These are phyloP conservation scores for Ceratopteris richardii DNA, from an alignment of 75 land plant species.

Conservation along the genomic window DNA sequence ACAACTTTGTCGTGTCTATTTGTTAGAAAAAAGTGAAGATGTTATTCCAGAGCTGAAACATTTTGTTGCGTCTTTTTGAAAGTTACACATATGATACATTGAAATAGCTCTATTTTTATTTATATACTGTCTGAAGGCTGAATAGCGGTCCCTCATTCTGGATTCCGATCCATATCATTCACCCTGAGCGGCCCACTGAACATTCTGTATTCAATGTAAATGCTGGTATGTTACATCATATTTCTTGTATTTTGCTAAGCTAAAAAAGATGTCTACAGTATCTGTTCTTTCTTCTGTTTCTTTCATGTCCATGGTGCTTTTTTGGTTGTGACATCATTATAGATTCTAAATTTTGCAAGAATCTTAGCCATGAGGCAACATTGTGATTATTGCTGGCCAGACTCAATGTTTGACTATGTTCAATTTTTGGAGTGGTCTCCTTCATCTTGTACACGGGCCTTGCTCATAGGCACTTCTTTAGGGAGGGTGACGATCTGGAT, in stretches of 20 bases:
- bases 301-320: no score
- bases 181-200: slow-evolving; percentile 98
- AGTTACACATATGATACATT: no score
- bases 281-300: background rate
- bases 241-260: no score
- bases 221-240: slow-evolving; percentile 49
- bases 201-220: slow-evolving; percentile 87
- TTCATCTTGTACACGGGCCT: slow-evolving; percentile 74
- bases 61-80: background rate
- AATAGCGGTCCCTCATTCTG: slow-evolving; percentile 73
- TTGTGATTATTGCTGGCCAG: slow-evolving; percentile 57
- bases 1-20: background rate
- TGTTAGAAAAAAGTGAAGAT: background rate
- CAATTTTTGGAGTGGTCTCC: slow-evolving; percentile 99
- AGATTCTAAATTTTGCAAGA: no score
- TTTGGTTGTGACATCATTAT: no score
- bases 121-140: slow-evolving; percentile 37
- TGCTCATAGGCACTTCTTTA: slow-evolving; percentile 72
- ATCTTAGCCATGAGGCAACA: no score
- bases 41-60: background rate
- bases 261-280: no score
- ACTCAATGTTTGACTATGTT: slow-evolving; percentile 88
- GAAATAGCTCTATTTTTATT: slow-evolving; percentile 1
- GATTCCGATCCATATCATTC: slow-evolving; percentile 93
- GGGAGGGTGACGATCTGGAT: slow-evolving; percentile 94